phyloP scores from a whole-genome alignment of 495 filamentous ascomycete species.

The Corynascus novoguineensis region DNA sequence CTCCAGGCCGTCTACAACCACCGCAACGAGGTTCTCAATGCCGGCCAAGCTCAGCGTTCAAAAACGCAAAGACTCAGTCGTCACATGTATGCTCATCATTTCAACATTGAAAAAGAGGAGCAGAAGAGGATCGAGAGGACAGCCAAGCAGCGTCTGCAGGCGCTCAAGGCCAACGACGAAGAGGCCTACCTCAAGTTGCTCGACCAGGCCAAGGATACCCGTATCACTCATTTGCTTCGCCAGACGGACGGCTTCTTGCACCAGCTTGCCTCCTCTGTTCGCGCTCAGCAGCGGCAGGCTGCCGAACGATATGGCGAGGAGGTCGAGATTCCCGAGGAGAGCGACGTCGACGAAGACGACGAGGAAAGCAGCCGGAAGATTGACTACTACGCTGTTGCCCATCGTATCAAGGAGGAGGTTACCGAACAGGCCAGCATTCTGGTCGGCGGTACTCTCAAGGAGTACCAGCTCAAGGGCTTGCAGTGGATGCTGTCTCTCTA shows the following conservation, averaged over 20 bases:
- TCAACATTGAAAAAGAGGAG: conserved; percentile 97
- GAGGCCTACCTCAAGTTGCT: conserved; percentile 95
- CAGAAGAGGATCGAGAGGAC: conserved; percentile 95
- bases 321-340: conserved; percentile 54
- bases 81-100: conserved; percentile 80
- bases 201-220: conserved; percentile 96
- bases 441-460: conserved; percentile 86
- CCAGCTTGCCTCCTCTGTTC: conserved; percentile 88
- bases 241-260: conserved; percentile 97
- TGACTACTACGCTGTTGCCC: conserved; percentile 97
- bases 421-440: conserved; percentile 74
- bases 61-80: conserved; percentile 81
- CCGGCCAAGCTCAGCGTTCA: conserved; percentile 36
- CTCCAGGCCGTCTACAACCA: conserved; percentile 63
- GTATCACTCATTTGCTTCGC: conserved; percentile 91
- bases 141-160: conserved; percentile 98
- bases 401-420: conserved; percentile 89
- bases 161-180: conserved; percentile 97
- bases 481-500: conserved; percentile 99
- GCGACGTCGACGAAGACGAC: conserved; percentile 58
- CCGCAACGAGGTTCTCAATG: conserved; percentile 40
- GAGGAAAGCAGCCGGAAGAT: conserved; percentile 70
- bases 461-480: conserved; percentile 95
- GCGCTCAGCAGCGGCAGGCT: conserved; percentile 79
- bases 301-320: conserved; percentile 71